Evolutionary conservation across 495 filamentous ascomycete genomes (phyloP), one percentile per base, ranked within the genome.

Genomic region (Platismatia glauca): DNA sequence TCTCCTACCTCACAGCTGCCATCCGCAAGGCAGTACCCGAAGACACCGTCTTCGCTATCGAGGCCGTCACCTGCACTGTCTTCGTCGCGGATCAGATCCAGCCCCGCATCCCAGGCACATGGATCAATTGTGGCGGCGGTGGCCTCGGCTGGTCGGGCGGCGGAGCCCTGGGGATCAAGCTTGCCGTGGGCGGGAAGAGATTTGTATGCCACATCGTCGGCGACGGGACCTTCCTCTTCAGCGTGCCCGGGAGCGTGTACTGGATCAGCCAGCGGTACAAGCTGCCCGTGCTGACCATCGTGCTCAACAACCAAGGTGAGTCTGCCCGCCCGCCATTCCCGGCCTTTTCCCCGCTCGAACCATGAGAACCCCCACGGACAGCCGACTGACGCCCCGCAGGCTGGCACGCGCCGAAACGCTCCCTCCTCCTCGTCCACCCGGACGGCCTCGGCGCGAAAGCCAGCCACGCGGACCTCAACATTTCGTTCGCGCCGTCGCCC

Each of bases 81-180:
- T 84, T 88, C 57, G 89, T 95, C 18, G 85, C 90, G 27, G 90
- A 97, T 67, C 86, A 90, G 66, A 70, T 97, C n/a, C 82, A 84
- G 69, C 85, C 86, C 15, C 88, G 83, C 18, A 65, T 84, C 2
- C 92, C 91, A 0, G 89, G 91, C 7, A 86, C 84, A 11, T 94
- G 90, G 86, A 86, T 96, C 70, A 96, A 95, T 76, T 97, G 92
- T 71, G 93, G 93, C 18, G 93, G 92, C 38, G 93, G 93, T 41
- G 93, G 93, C 5, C 80, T 97, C 0, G 93, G 93, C 24, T 97
- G 93, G 93, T 93, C 88, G n/a, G 93, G 93, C 27, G 93, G 93
- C 52, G 93, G 82, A 60, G 84, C 89, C 3, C 74, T 95, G 5
- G 93, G 93, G 20, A 90, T 96, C 71, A 96, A 96, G 72, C 81